Base-by-base conservation (phyloP, 78 protist species). In the Dictyostelium purpureum region DNA sequence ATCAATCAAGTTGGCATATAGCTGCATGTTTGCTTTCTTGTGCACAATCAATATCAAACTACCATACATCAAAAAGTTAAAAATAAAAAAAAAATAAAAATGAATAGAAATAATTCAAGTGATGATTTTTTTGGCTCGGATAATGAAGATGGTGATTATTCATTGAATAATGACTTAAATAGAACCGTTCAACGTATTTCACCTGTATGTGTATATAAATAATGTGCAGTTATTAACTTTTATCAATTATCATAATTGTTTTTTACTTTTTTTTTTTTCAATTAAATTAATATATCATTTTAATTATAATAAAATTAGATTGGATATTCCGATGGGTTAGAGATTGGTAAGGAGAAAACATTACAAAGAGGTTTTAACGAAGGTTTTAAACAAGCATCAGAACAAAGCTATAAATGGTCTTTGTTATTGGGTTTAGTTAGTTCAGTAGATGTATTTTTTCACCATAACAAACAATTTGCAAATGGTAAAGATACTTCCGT, bases 281-380 rank as follows among this genome's bases (percentile, higher is more conserved):
- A n/a, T 54, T 51, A 4, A 16, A 35, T n/a, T 10, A 21, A 1
- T 52, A 6, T 14, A 52, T 47, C 67, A 57, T 77, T 59, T 42
- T n/a, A 24, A 11, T 35, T 40, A 49, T 52, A 12, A 4, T 24
- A 49, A 45, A 42, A n/a, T 16, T 43, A 85, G 92, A 70, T 85
- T 54, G 92, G 92, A 40, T 85, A 85, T 63, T 51, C 65, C 28
- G 92, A 85, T 73, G 92, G 92, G 16, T 42, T 85, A 21, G 92
- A 85, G 38, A 66, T 57, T 57, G 92, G 92, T n/a, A 85, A 85
- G 45, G 71, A 85, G 19, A 33, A 40, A 37, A 85, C 92, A 28
- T 85, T 85, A 45, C 92, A 85, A 73, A 38, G 24, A 28, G 92
- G 92, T 18, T 85, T 85, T 59, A 85, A 85, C 43, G 92, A 70